Evolutionary conservation across 352 stramenopile genomes (phyloP), one percentile per base, ranked within the genome.

Genomic region (Lagenidium sp.): DNA sequence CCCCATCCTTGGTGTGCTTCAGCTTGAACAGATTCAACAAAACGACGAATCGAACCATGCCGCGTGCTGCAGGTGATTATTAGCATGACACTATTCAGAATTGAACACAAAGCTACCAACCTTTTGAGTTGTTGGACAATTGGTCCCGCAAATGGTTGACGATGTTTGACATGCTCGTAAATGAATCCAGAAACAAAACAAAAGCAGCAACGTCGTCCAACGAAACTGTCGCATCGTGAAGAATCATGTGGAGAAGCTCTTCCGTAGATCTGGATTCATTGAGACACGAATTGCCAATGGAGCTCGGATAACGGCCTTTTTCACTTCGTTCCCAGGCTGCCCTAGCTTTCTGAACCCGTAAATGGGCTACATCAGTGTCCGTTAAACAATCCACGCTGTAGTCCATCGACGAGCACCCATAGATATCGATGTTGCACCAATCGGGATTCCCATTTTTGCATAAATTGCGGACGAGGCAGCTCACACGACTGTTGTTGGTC

Each of bases 111-210:
- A 15, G 3, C 10, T 38, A 10, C 59, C 29, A 51, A 87, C 75
- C 60, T 63, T 76, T 62, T 6, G 58, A 55, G 5, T 55, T 55
- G 32, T 65, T 68, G 36, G 65, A 66, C 20, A 74, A 50, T 30
- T 69, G 57, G 18, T 68, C 55, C 21, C 54, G 71, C n/a, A 87
- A 37, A 7, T 62, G 60, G 40, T 77, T 63, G 20, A 83, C 39
- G 29, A 90, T 57, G 50, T 80, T 62, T 20, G 80, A 73, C 19
- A 87, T 26, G 38, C 55, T 82, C 36, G 74, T 70, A 42, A 87
- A 87, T 16, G 51, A 75, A 23, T 85, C 74, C 16, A 87, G 28
- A 39, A 85, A 87, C 35, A 90, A 43, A 19, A 82, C 61, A 35
- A 90, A 90, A 2, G 74, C 55, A 30, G 85, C 51, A 1, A 85